phyloP scores from a whole-genome alignment of 768 basidiomycete genomes.

The Russula ochroleuca region DNA sequence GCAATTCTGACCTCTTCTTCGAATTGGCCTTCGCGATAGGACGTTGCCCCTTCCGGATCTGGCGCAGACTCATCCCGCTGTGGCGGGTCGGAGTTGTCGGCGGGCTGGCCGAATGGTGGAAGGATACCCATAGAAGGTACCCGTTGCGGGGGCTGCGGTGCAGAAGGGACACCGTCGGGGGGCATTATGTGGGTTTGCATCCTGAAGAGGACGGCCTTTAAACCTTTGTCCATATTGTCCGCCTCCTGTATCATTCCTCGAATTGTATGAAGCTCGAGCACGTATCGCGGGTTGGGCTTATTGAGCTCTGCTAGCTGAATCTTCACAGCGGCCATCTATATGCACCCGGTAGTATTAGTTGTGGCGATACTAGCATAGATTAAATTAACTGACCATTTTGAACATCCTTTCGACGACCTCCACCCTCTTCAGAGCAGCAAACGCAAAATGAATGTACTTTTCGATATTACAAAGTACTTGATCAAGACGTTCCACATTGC shows the following conservation, averaged over 20 bases:
- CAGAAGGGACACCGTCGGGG: neutral
- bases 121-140: neutral
- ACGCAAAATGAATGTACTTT: conserved; percentile 16
- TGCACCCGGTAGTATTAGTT: neutral
- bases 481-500: conserved; percentile 20
- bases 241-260: conserved; percentile 24
- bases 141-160: conserved; percentile 4
- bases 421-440: conserved; percentile 8
- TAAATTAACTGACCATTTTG: conserved; percentile 9
- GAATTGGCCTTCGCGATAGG: conserved; percentile 60
- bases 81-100: neutral
- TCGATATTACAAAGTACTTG: conserved; percentile 8
- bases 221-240: conserved; percentile 19
- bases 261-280: conserved; percentile 23
- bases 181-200: neutral
- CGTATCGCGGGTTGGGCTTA: conserved; percentile 17
- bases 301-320: conserved; percentile 18
- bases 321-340: conserved; percentile 15
- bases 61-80: conserved; percentile 35
- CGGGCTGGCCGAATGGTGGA: neutral
- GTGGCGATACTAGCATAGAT: neutral
- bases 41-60: conserved; percentile 57
- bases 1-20: conserved; percentile 36
- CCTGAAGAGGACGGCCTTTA: conserved; percentile 3
- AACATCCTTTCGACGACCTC: conserved; percentile 9